phyloP scores from a whole-genome alignment of 2,329 filamentous ascomycete genomes.

The Chaetomiaceae sp. region DNA sequence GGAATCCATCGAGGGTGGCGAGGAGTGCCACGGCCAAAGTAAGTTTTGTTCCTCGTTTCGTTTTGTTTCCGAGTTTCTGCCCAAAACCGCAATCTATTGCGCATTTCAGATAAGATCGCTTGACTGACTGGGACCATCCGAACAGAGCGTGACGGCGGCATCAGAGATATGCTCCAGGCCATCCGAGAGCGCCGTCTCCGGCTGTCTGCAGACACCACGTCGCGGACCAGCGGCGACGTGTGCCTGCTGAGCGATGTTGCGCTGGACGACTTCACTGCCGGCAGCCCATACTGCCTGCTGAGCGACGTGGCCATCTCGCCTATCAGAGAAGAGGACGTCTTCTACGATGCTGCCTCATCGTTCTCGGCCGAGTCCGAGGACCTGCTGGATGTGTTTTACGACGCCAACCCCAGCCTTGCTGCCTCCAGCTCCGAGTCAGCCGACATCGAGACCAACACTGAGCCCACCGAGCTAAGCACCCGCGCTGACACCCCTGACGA shows the following conservation, averaged over 20 bases:
- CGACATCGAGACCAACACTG: not conserved
- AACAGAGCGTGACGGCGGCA: not conserved
- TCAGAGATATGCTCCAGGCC: not conserved
- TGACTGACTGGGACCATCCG: not conserved
- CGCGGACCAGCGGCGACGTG: not conserved
- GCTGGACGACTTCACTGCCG: not conserved
- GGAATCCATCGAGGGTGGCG: not conserved
- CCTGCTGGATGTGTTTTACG: not conserved
- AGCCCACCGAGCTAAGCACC: not conserved
- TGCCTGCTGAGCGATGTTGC: not conserved
- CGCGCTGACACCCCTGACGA: too few relatives aligned
- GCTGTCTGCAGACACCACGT: not conserved
- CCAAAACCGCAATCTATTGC: not conserved
- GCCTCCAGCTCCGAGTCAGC: not conserved
- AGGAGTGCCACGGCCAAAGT: not conserved
- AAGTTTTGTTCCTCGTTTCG: not conserved
- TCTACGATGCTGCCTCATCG: not conserved
- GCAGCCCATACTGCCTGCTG: not conserved
- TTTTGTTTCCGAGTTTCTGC: not conserved
- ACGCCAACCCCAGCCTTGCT: not conserved
- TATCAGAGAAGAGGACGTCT: not conserved
- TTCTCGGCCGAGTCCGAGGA: not conserved
- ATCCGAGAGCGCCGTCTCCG: too few relatives aligned
- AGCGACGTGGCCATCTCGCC: not conserved
- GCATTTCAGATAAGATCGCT: not conserved